Percentiles rank a stretch among this genome's conserved stretches.
Conservation (phyloP, 352 stramenopile genomes). For the Pythium brassicae region DNA sequence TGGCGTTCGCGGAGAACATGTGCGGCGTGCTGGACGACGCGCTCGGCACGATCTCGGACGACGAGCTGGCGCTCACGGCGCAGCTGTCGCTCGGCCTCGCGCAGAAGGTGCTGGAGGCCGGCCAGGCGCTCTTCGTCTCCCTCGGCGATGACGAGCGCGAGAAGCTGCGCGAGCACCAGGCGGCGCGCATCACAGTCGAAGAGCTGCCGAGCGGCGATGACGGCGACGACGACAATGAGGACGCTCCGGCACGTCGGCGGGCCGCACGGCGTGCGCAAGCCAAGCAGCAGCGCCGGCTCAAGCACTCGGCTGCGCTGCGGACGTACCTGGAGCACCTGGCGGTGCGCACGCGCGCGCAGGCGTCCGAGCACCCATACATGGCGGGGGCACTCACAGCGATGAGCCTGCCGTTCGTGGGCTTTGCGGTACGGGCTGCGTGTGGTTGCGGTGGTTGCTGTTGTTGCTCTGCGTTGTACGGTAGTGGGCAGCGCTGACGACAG, state of each 20-base stretch:
- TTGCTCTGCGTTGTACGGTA: no score
- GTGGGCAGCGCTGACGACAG: not conserved
- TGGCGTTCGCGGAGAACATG: conserved; percentile 72
- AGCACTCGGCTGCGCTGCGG: conserved; percentile 33
- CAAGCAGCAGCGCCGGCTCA: conserved; percentile 22
- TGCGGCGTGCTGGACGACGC: conserved; percentile 71
- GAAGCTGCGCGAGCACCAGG: conserved; percentile 30
- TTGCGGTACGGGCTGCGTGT: conserved; percentile 38
- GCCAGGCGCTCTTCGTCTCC: conserved; percentile 65
- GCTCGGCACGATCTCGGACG: conserved; percentile 65
- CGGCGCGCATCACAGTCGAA: conserved; percentile 69
- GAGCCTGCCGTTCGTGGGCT: conserved; percentile 70
- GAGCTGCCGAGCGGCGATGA: conserved; percentile 42
- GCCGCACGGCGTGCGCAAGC: not conserved
- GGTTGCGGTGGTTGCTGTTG: not conserved
- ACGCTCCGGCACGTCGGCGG: conserved; percentile 4
- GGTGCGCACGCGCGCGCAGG: conserved; percentile 31
- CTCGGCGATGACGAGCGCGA: conserved; percentile 57
- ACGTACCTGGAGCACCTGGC: conserved; percentile 49
- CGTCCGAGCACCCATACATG: conserved; percentile 51
- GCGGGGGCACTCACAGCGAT: conserved; percentile 53
- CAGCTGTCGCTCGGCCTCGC: conserved; percentile 74
- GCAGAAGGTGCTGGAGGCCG: conserved; percentile 65
- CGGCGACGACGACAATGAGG: conserved; percentile 8
- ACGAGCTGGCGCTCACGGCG: conserved; percentile 59